phyloP scores from a whole-genome alignment of 768 basidiomycete genomes.

The Tubosaeta sp. region DNA sequence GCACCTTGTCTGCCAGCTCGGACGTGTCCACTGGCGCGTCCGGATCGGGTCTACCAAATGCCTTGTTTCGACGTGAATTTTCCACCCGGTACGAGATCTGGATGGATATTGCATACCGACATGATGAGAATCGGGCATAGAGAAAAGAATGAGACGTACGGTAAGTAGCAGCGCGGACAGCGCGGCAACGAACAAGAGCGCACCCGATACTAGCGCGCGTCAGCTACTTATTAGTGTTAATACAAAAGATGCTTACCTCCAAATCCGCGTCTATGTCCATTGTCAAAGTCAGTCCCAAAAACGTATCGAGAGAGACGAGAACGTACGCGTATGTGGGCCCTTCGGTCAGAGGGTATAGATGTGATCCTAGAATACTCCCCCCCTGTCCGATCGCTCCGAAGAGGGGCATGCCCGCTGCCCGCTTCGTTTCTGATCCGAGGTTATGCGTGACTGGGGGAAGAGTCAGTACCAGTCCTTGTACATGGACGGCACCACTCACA shows the following conservation, averaged over 20 bases:
- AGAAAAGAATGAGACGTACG: conserved; percentile 8
- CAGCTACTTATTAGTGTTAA: neutral
- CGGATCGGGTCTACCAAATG: conserved; percentile 47
- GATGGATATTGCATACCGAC: neutral
- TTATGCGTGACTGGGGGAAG: conserved; percentile 36
- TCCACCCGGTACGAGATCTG: conserved; percentile 63
- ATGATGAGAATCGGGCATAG: no score
- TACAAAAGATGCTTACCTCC: neutral
- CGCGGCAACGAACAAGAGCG: conserved; percentile 23
- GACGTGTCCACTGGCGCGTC: conserved; percentile 55
- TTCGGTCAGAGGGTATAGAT: conserved; percentile 39
- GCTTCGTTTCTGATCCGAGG: conserved; percentile 43
- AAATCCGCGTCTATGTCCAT: neutral
- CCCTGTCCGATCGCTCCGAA: conserved; percentile 40
- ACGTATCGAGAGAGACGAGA: neutral
- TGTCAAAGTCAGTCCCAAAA: neutral
- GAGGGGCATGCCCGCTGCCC: conserved; percentile 39
- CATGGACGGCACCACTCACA: conserved; percentile 31
- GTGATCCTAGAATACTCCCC: conserved; percentile 39
- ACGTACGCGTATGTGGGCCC: conserved; percentile 37
- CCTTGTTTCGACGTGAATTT: conserved; percentile 50
- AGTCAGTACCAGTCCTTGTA: neutral
- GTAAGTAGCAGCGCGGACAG: conserved; percentile 16
- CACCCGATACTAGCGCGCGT: conserved; percentile 11
- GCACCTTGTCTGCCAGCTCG: conserved; percentile 61